A percentile compares a stretch with the other conserved stretches of the same genome.
These are phyloP conservation scores for Phylloporus scabripes DNA, from an alignment of 768 basidiomycete species.

Conservation along the genomic window DNA sequence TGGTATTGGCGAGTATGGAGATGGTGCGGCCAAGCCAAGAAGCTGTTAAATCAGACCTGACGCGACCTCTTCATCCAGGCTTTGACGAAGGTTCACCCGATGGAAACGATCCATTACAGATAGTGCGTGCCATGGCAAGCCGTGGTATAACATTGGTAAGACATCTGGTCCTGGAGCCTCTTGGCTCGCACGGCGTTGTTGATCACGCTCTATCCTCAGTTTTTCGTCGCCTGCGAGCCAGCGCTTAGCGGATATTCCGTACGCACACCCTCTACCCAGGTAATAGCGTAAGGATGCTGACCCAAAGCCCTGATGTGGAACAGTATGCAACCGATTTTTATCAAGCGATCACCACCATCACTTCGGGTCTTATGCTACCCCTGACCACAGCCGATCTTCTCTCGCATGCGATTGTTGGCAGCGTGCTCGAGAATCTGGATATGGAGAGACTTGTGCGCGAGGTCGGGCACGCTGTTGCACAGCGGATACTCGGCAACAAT, in stretches of 20 bases:
- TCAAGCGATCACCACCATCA: slow-evolving; percentile 86
- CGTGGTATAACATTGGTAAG: slow-evolving; percentile 86
- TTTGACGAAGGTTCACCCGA: slow-evolving; percentile 94
- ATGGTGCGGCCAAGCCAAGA: slow-evolving; percentile 50
- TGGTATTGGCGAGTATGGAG: slow-evolving; percentile 95
- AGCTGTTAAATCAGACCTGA: slow-evolving; percentile 10
- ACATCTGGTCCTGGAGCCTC: slow-evolving; percentile 8
- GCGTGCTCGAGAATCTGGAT: slow-evolving; percentile 94
- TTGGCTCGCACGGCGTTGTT: neutral
- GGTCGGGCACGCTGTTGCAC: slow-evolving; percentile 89
- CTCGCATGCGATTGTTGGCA: slow-evolving; percentile 93
- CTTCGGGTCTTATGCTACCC: slow-evolving; percentile 94
- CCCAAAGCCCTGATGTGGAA: slow-evolving; percentile 9
- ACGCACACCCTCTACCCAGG: slow-evolving; percentile 27
- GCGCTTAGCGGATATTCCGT: slow-evolving; percentile 90
- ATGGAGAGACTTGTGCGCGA: slow-evolving; percentile 96
- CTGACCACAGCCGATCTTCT: slow-evolving; percentile 92
- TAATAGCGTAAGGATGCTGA: neutral
- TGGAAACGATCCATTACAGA: slow-evolving; percentile 82
- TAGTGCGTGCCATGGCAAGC: slow-evolving; percentile 86
- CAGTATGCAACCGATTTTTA: slow-evolving; percentile 93
- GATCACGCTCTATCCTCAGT: slow-evolving; percentile 43
- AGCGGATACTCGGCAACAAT: slow-evolving; percentile 86
- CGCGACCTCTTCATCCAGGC: slow-evolving; percentile 41
- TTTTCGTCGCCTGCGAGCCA: slow-evolving; percentile 99